Base-by-base conservation (phyloP, 2,329 filamentous ascomycete genomes). In the Colletotrichum tropicale region DNA sequence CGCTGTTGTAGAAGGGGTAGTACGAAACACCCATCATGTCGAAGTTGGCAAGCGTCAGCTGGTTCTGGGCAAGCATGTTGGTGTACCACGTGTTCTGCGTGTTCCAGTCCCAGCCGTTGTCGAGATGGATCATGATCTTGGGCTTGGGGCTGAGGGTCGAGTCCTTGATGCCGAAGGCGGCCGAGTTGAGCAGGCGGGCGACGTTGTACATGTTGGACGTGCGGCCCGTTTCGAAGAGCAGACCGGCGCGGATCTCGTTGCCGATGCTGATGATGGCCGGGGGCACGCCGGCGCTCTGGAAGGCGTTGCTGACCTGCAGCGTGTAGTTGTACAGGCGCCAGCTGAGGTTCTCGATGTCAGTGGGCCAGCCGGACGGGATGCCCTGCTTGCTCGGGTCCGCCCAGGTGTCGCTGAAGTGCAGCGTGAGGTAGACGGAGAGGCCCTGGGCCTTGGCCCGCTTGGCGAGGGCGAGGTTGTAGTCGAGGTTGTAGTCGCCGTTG, bases 1-100 rank as follows among this genome's bases (percentile, higher is more conserved):
- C 85, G 1, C 86, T 81, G 80, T 88, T 90, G 83, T 93, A 95
- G 83, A 94, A 95, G 1, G 94, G 94, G 80, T 95, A 95, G 84
- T 92, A 95, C 0, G 91, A 93, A 1, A 95, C 90, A 8, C 93
- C 94, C 85, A 95, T 94, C 77, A 93, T 88, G 81, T 95, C 93
- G 75, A 92, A 94, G 77, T 94, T 93, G 7, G 85, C 83, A 0
- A 85, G 79, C 5, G 82, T 80, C 5, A 93, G 85, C 2, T 86
- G 86, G 3, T 89, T 92, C 28, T 85, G 83, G 9, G 81, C 86
- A 0, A 93, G 85, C 0, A 93, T 88, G 4, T 85, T 86, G 28
- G 88, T 88, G 84, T 94, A 95, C 83, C 91, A 94, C 85, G 88
- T 92, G 76, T 93, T 84, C 81, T 95, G 93, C 4, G 89, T 89